Conservation (phyloP, 2,329 filamentous ascomycete species). For the Venturia pyrina region DNA sequence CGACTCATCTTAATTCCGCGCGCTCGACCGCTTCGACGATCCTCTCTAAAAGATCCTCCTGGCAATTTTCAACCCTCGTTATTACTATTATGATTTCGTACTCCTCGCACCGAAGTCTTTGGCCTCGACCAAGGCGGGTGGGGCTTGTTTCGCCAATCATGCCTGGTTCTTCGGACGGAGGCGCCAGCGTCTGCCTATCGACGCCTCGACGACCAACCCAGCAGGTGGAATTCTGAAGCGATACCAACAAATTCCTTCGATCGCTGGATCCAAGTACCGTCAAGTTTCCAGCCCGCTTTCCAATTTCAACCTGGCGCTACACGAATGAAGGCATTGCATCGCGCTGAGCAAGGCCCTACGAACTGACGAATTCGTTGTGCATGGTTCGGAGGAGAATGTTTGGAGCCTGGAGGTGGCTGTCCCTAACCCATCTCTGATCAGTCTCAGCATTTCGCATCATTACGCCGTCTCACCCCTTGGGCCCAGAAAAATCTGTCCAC, state of each 20-base stretch:
- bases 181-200: not conserved
- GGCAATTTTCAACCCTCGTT: not conserved
- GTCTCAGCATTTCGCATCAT: conserved; percentile 1
- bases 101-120: not conserved
- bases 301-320: not conserved
- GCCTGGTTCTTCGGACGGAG: not conserved
- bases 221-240: not conserved
- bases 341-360: not conserved
- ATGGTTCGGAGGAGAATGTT: not conserved
- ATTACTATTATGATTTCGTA: not conserved
- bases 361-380: not conserved
- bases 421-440: not conserved
- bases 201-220: not conserved
- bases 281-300: not conserved
- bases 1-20: conserved; percentile 4
- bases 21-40: conserved; percentile 1
- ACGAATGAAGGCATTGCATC: not conserved
- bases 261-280: not conserved
- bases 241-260: not conserved
- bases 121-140: not conserved
- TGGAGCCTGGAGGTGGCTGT: conserved; percentile 1
- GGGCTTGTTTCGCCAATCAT: not conserved
- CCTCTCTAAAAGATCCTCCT: not conserved
- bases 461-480: conserved; percentile 2
- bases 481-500: not conserved